phyloP scores from a whole-genome alignment of 257 asterid genomes.

The Mentha longifolia region DNA sequence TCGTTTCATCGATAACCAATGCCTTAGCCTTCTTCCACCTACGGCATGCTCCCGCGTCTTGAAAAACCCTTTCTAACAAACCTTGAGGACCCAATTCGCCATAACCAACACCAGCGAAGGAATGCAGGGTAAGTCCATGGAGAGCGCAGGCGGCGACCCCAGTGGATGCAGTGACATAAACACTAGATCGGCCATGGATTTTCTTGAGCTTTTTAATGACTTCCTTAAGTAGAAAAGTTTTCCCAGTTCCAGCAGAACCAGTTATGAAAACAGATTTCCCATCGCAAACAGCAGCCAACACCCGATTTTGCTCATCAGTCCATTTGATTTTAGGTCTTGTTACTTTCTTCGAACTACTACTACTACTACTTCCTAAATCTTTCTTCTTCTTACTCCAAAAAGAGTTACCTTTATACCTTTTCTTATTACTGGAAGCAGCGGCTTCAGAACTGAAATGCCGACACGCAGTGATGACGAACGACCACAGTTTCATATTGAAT shows the following conservation, averaged over 20 bases:
- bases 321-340: constrained; percentile 42
- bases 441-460: constrained; percentile 52
- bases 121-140: constrained; percentile 63
- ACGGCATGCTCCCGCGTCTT: constrained; percentile 39
- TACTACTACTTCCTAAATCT: constrained; percentile 28
- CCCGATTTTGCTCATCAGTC: constrained; percentile 66
- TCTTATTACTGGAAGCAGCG: constrained; percentile 17
- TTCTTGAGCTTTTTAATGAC: constrained; percentile 51
- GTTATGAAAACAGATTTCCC: constrained; percentile 69
- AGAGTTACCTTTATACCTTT: neutral
- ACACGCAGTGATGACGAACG: constrained; percentile 40
- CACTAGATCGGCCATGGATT: constrained; percentile 51
- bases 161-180: constrained; percentile 78
- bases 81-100: constrained; percentile 39
- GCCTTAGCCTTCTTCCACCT: constrained; percentile 72
- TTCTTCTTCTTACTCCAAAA: constrained; percentile 24
- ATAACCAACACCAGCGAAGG: constrained; percentile 61
- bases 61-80: constrained; percentile 49
- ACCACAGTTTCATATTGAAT: constrained; percentile 47
- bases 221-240: constrained; percentile 59
- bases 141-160: constrained; percentile 73
- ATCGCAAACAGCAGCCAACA: constrained; percentile 51
- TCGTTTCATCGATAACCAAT: constrained; percentile 66
- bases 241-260: constrained; percentile 88
- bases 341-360: constrained; percentile 25